These are phyloP conservation scores for Scheffersomyces titani DNA, from an alignment of 1,139 yeast species.

Conservation along the genomic window DNA sequence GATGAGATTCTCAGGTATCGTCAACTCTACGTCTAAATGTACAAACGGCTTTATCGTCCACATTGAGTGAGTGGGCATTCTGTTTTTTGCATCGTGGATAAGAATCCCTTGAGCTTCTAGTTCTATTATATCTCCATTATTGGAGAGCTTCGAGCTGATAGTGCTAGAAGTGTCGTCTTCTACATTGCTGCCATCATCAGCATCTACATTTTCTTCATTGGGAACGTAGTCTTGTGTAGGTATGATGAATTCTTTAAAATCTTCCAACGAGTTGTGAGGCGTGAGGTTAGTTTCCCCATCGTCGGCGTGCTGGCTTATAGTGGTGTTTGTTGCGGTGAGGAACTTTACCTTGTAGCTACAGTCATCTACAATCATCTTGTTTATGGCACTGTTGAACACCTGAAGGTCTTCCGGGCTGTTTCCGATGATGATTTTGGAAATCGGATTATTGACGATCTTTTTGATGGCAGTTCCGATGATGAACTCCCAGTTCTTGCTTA, in stretches of 20 bases:
- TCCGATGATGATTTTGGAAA: constrained; percentile 69
- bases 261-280: constrained; percentile 26
- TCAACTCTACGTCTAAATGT: constrained; percentile 61
- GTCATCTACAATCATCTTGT: constrained; percentile 72
- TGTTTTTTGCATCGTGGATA: constrained; percentile 63
- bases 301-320: constrained; percentile 7
- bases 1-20: constrained; percentile 66
- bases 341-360: constrained; percentile 78
- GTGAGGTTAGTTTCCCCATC: constrained; percentile 13
- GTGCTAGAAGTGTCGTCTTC: constrained; percentile 18
- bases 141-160: constrained; percentile 38
- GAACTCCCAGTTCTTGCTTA: constrained; percentile 75
- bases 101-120: constrained; percentile 96
- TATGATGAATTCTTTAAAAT: constrained; percentile 3
- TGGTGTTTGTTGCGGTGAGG: constrained; percentile 53
- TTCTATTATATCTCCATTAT: constrained; percentile 64
- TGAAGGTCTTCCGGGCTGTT: constrained; percentile 57
- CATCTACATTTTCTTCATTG: constrained; percentile 8
- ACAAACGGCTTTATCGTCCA: constrained; percentile 87
- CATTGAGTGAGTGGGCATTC: constrained; percentile 80
- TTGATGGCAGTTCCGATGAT: constrained; percentile 66
- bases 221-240: constrained; percentile 2
- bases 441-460: constrained; percentile 58
- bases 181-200: constrained; percentile 8
- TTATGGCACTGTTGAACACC: constrained; percentile 71